A percentile compares a stretch with the other conserved stretches of the same genome.
Evolutionary conservation across 345 rosid species (phyloP).

Genomic region (Syzygium aqueum): DNA sequence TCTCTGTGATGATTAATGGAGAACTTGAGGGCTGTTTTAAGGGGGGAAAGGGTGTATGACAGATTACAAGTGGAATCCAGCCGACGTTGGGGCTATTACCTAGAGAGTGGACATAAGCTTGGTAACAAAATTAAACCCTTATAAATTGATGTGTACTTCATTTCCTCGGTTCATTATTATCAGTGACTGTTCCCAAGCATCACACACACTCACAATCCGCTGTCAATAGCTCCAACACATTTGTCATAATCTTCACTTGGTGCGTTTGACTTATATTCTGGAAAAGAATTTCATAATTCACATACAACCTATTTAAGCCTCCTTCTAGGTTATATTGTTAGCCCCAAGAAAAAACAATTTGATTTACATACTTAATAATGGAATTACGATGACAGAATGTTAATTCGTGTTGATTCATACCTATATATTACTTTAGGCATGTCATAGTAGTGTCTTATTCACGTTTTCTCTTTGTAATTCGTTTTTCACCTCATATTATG

Average conservation of each 20-base stretch:
- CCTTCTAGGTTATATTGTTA: background rate
- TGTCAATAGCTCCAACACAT: background rate
- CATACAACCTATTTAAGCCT: background rate
- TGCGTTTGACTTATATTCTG: background rate
- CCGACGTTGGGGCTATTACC: background rate
- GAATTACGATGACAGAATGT: background rate
- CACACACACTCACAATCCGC: background rate
- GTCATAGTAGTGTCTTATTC: background rate
- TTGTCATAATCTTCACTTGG: background rate
- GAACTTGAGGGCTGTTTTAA: background rate
- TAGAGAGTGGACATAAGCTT: background rate
- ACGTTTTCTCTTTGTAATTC: background rate
- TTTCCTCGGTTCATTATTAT: background rate
- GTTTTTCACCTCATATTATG: background rate
- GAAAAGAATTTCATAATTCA: background rate
- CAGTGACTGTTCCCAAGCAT: background rate
- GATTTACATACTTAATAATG: background rate
- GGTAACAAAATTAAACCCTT: background rate
- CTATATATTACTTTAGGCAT: background rate
- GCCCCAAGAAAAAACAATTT: too few species aligned
- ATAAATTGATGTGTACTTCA: background rate
- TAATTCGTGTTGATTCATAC: background rate
- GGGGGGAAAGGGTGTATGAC: background rate
- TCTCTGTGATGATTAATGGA: background rate
- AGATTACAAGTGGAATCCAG: background rate